phyloP scores from a whole-genome alignment of 2,329 filamentous ascomycete species.

The Colletotrichum chrysophilum region DNA sequence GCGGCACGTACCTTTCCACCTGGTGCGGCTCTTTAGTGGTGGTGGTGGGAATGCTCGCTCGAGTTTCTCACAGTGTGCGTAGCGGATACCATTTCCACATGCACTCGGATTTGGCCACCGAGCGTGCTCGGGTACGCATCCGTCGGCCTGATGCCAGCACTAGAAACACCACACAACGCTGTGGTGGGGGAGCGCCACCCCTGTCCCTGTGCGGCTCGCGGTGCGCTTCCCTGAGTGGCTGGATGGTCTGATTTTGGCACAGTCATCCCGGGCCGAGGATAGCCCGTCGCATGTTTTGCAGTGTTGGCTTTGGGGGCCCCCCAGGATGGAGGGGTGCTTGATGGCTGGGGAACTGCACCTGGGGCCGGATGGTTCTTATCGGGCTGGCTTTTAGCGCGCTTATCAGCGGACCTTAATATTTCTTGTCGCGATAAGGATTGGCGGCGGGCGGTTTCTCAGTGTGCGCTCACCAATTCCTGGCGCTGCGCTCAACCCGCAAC shows the following conservation, averaged over 20 bases:
- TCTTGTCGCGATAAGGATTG: neutral
- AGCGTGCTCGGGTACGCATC: conserved; percentile 1
- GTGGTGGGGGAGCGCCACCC: neutral
- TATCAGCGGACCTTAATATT: conserved; percentile 7
- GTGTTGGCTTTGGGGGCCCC: neutral
- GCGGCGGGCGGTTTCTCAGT: neutral
- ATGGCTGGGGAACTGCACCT: conserved; percentile 6
- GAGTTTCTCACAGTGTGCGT: neutral
- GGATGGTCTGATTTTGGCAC: neutral
- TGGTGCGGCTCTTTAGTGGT: neutral
- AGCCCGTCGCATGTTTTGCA: neutral
- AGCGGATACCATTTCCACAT: neutral
- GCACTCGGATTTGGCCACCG: neutral
- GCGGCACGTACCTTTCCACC: neutral
- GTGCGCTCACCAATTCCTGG: neutral
- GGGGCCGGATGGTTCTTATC: neutral
- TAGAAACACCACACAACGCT: neutral
- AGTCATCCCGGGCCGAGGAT: neutral
- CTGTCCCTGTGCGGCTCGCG: neutral
- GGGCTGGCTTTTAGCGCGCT: neutral
- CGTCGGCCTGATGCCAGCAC: neutral
- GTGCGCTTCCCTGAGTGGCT: neutral
- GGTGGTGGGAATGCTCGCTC: neutral
- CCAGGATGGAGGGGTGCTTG: neutral
- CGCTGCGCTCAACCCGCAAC: neutral